phyloP scores from a whole-genome alignment of 2,329 filamentous ascomycete genomes.

The Tolypocladium sp. region DNA sequence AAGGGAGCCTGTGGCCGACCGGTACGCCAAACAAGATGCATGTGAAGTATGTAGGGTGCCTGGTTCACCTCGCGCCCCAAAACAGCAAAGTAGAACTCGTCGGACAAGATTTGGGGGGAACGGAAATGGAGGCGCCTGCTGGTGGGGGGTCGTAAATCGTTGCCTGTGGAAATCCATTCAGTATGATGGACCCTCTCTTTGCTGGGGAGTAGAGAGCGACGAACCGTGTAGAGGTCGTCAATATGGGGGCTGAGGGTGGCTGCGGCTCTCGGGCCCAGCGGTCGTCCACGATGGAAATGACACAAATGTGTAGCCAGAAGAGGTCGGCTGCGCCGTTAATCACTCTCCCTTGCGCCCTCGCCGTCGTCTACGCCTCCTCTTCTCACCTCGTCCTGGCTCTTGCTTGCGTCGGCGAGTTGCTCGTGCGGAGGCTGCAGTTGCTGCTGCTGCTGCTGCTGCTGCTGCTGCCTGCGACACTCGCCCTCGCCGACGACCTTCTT shows the following conservation, averaged over 20 bases:
- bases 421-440: background rate
- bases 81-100: background rate
- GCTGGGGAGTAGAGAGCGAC: background rate
- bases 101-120: background rate
- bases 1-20: background rate
- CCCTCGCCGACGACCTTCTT: constrained; percentile 44
- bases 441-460: background rate
- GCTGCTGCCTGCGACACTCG: constrained; percentile 27
- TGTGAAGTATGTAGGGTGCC: background rate
- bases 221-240: background rate
- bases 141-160: background rate
- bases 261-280: background rate
- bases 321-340: background rate
- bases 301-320: background rate
- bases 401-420: background rate
- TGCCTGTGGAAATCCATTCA: background rate
- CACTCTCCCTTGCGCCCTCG: background rate
- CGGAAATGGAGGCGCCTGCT: background rate
- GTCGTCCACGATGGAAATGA: background rate
- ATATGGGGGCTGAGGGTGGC: background rate
- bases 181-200: background rate
- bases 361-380: background rate
- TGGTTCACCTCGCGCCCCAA: background rate
- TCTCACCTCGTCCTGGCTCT: background rate
- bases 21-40: background rate